Conservation (phyloP, 768 basidiomycete genomes). For the Cytidiella melzeri region DNA sequence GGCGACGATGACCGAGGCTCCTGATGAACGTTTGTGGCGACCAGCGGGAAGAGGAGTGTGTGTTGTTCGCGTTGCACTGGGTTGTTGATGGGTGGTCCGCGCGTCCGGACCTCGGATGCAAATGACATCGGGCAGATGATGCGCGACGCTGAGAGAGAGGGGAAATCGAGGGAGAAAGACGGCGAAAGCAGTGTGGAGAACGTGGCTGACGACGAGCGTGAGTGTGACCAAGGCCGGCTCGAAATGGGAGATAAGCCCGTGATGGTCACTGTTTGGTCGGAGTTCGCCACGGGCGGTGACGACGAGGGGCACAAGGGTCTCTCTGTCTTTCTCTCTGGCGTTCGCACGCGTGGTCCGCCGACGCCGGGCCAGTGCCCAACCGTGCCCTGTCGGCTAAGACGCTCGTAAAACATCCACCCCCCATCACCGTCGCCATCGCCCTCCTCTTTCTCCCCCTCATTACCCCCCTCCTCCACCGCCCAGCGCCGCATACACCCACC, state of each 20-base stretch:
- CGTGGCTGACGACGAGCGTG: slow-evolving; percentile 6
- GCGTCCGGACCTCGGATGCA: slow-evolving; percentile 3
- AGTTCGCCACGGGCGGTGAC: slow-evolving; percentile 32
- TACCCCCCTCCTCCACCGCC: slow-evolving; percentile 9
- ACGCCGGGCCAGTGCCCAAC: slow-evolving; percentile 30
- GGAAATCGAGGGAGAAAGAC: slow-evolving; percentile 7
- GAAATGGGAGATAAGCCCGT: slow-evolving; percentile 16
- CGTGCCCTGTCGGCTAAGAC: slow-evolving; percentile 30
- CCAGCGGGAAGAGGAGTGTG: slow-evolving; percentile 1
- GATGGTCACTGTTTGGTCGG: slow-evolving; percentile 23
- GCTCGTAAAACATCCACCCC: slow-evolving; percentile 27
- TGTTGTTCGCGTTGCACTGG: slow-evolving; percentile 4
- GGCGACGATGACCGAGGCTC: slow-evolving; percentile 14
- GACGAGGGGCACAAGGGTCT: slow-evolving; percentile 16
- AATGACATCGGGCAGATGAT: slow-evolving; percentile 6
- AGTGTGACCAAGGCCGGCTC: slow-evolving; percentile 13
- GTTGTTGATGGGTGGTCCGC: no score
- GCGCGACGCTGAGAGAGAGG: slow-evolving; percentile 1
- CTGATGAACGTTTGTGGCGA: slow-evolving; percentile 2
- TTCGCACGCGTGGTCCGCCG: slow-evolving; percentile 22
- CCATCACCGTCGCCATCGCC: slow-evolving; percentile 21
- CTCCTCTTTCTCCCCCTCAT: slow-evolving; percentile 17
- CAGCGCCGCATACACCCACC: no score
- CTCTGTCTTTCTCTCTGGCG: neutral
- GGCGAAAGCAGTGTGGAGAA: slow-evolving; percentile 7